Percentiles rank a stretch among this genome's conserved stretches.
Conservation (phyloP, 2,329 filamentous ascomycete genomes). For the Trichoderma brevicompactum region DNA sequence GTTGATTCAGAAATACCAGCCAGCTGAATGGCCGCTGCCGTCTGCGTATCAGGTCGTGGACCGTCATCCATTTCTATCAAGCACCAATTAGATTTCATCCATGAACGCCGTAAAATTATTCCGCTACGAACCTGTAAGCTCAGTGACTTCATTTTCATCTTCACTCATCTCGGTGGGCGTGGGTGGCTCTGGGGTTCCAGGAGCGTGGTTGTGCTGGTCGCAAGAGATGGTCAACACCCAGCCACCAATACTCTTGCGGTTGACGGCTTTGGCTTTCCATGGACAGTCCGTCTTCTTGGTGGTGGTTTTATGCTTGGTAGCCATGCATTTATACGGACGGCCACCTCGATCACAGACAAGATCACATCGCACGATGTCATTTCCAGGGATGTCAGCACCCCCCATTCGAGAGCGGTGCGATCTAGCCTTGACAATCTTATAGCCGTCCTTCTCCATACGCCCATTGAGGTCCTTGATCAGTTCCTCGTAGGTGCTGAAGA, state of each 20-base stretch:
- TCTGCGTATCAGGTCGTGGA: constrained; percentile 44
- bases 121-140: constrained; percentile 28
- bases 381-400: constrained; percentile 47
- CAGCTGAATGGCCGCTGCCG: constrained; percentile 45
- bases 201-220: constrained; percentile 51
- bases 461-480: constrained; percentile 47
- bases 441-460: constrained; percentile 50
- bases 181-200: constrained; percentile 49
- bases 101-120: background rate
- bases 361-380: constrained; percentile 51
- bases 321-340: constrained; percentile 49
- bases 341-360: constrained; percentile 53
- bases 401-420: constrained; percentile 49
- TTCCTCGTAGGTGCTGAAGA: constrained; percentile 49
- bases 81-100: background rate
- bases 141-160: constrained; percentile 41
- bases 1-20: constrained; percentile 47
- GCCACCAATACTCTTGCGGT: constrained; percentile 49
- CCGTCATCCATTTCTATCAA: constrained; percentile 35
- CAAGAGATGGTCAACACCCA: constrained; percentile 52
- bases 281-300: constrained; percentile 53
- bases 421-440: constrained; percentile 52
- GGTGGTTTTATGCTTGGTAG: constrained; percentile 51
- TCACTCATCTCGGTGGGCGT: constrained; percentile 42
- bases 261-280: constrained; percentile 52